Base-by-base conservation (phyloP, 1,139 yeast genomes). In the Hyphopichia fennica region DNA sequence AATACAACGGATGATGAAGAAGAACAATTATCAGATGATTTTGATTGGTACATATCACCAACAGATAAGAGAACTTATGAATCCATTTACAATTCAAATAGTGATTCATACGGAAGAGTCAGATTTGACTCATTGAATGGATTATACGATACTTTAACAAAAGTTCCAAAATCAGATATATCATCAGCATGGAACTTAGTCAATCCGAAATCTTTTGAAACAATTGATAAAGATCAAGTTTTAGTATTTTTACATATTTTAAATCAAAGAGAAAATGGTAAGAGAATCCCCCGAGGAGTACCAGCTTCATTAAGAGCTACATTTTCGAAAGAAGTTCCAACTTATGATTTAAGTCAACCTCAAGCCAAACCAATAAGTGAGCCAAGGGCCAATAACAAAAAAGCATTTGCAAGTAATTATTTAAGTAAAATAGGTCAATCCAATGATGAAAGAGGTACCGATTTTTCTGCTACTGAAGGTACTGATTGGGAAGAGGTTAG, bases 41-140 rank as follows among this genome's bases (percentile, higher is more conserved):
- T 93, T 58, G 96, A 91, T 58, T 93, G 99, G 99, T 93, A 93
- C 66, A 90, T 93, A 49, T 84, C 96, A 4, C 98, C 97, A 16
- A 76, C 83, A 7, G 97, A 93, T 57, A 81, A 84, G 56, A 58
- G 81, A 2, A 79, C 86, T 10, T 95, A 93, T 63, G 95, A 88
- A 55, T 73, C 87, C 23, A 82, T 93, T 37, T 87, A 90, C 60
- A 74, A 82, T 40, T 75, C 87, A 31, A 84, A 88, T 44, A 69
- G 87, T 40, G 98, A 93, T 65, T 70, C 75, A 37, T 84, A 80
- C 52, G 98, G 98, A n/a, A 74, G 96, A 51, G 83, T 90, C 34
- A 74, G 82, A 35, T 91, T 87, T 59, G 84, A 84, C 39, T 74
- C 93, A 1, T 72, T 93, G 44, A 70, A 76, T 32, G 87, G 79